These are phyloP conservation scores for Termitomyces sp. DNA, from an alignment of 768 basidiomycete species.

Conservation along the genomic window DNA sequence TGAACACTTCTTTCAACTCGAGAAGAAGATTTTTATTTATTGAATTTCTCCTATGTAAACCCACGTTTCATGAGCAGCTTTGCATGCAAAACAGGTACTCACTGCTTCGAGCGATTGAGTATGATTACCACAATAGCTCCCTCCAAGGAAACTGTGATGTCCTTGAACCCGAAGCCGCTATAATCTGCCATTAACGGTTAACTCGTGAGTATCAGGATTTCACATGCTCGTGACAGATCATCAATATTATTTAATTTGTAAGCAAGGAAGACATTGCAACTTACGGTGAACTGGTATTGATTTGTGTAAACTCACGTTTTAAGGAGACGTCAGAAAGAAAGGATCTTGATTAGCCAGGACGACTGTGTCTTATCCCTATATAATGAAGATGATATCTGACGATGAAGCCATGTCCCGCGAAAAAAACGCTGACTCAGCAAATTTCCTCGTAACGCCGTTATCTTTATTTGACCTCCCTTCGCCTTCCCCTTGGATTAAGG, in stretches of 20 bases:
- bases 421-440: constrained; percentile 9
- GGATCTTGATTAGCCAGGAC: not conserved
- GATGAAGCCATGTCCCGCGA: not conserved
- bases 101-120: constrained; percentile 45
- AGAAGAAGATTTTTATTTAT: constrained; percentile 25
- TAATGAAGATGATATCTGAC: not conserved
- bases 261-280: not conserved
- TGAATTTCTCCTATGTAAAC: constrained; percentile 35
- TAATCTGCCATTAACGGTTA: constrained; percentile 27
- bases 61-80: not conserved
- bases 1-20: constrained; percentile 39
- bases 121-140: constrained; percentile 36
- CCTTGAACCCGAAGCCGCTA: constrained; percentile 29
- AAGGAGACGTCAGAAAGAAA: not conserved
- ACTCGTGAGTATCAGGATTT: not conserved
- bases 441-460: not conserved
- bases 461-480: not conserved
- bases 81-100: constrained; percentile 8
- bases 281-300: not conserved
- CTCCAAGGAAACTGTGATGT: constrained; percentile 38
- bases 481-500: not conserved
- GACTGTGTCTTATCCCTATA: not conserved
- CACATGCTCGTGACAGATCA: not conserved
- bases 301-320: not conserved
- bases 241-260: not conserved